Conservation (phyloP, 208 protist genomes). For the Leishmania major region DNA sequence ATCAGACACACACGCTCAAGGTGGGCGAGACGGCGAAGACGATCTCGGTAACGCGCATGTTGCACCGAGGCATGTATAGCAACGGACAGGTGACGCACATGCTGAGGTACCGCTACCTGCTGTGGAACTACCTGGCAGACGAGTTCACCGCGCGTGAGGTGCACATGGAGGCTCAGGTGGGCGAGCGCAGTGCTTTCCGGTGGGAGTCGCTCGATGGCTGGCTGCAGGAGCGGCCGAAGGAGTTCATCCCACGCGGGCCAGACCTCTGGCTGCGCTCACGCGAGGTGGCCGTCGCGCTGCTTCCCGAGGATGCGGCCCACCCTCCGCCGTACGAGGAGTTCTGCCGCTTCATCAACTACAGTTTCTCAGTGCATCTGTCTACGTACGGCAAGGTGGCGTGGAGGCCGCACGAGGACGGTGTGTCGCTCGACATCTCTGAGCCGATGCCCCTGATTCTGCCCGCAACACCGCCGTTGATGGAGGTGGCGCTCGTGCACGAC, state of each 20-base stretch:
- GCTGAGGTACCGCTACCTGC: constrained; percentile 65
- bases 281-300: constrained; percentile 69
- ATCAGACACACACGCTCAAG: constrained; percentile 86
- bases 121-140: constrained; percentile 80
- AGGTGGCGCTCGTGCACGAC: constrained; percentile 57
- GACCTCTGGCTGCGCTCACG: constrained; percentile 47
- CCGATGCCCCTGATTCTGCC: constrained; percentile 15
- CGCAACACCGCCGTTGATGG: constrained; percentile 42
- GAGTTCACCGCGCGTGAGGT: constrained; percentile 54
- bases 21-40: constrained; percentile 72
- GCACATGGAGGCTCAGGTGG: constrained; percentile 69
- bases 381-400: constrained; percentile 46
- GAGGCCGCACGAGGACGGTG: constrained; percentile 31
- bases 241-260: constrained; percentile 45
- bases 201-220: constrained; percentile 82
- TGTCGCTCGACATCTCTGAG: constrained; percentile 37
- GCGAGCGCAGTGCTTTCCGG: constrained; percentile 56
- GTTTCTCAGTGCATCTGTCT: constrained; percentile 64
- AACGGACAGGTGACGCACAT: constrained; percentile 72
- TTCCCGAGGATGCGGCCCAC: constrained; percentile 52
- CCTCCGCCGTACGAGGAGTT: constrained; percentile 69
- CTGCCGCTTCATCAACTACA: constrained; percentile 65
- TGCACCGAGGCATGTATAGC: constrained; percentile 87
- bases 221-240: constrained; percentile 53
- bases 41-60: constrained; percentile 72